A percentile compares a stretch with the other conserved stretches of the same genome.
These are phyloP conservation scores for Chalara sp. DNA, from an alignment of 2,329 filamentous ascomycete genomes.

Conservation along the genomic window DNA sequence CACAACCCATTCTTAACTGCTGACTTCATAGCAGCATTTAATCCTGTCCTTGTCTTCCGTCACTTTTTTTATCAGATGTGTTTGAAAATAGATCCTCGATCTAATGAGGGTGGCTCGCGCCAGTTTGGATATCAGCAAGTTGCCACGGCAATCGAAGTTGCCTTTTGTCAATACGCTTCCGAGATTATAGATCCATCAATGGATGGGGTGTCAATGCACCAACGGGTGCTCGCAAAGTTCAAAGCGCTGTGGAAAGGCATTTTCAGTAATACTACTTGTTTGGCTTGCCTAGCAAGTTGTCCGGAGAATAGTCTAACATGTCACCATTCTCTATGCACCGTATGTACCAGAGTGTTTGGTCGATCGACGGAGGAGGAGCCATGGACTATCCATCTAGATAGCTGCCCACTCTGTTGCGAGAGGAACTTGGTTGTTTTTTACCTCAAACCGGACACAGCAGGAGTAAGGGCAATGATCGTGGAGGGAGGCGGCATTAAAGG, in stretches of 20 bases:
- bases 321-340: background rate
- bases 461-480: conserved; percentile 4
- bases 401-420: background rate
- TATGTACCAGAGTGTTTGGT: background rate
- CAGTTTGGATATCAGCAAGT: too few relatives aligned
- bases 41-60: conserved; percentile 4
- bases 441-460: conserved; percentile 4
- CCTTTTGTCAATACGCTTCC: conserved; percentile 3
- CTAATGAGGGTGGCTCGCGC: too few relatives aligned
- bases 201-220: background rate
- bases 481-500: conserved; percentile 7
- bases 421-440: background rate
- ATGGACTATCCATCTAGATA: background rate
- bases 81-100: conserved; percentile 3
- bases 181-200: background rate
- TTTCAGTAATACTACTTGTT: conserved; percentile 5
- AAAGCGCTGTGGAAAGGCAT: background rate
- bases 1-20: background rate
- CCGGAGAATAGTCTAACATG: conserved; percentile 2
- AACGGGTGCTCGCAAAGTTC: background rate
- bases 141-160: background rate
- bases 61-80: conserved; percentile 6
- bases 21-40: conserved; percentile 2
- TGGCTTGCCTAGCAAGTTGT: conserved; percentile 2
- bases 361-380: background rate